Base-by-base conservation (phyloP, 2,329 filamentous ascomycete genomes). In the Fusarium palustre region DNA sequence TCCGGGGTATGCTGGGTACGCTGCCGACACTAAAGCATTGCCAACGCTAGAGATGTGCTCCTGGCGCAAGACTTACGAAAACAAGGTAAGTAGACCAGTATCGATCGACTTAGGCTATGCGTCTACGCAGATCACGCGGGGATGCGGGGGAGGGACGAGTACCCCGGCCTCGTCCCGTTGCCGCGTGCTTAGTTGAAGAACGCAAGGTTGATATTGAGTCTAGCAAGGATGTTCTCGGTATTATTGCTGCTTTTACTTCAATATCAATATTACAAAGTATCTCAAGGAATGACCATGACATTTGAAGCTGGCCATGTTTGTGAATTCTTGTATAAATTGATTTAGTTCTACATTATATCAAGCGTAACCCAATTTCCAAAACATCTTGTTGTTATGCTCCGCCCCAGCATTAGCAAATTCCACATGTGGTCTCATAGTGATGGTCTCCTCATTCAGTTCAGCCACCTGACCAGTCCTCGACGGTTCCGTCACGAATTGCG, bases 301-400 rank as follows among this genome's bases (percentile, higher is more conserved):
- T 33, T 5, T 7, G 31, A 15, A 33, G 12, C 12, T 33, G 5
- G 12, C 7, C 12, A 33, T 7, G 11, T 15, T 13, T 13, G 13
- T 13, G 3, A 13, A 15, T 33, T 33, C 5, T 33, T 2, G 31
- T 38, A 20, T 34, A 34, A 15, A 9, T 22, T 41, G 0, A 52
- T 9, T 6, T 2, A 0, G 11, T 7, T 11, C 13, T n/a, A n/a
- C 2, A 1, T 0, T 16, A 30, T 24, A 9, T 36, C 2, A 58
- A n/a, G 55, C 49, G 18, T 58, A 49, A 1, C 55, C 55, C 7
- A 58, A 1, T 36, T 55, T 55, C 30, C 39, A 58, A 18, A 58
- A 58, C 55, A 55, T 55, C 3, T 58, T 58, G 16, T 55, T 58
- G 4, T 58, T 58, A 20, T 58, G 55, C 30, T 58, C 55, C 9